Evolutionary conservation across 306 rosid genomes (phyloP), one percentile per base, ranked within the genome.

Genomic region (Medicago truncatula): DNA sequence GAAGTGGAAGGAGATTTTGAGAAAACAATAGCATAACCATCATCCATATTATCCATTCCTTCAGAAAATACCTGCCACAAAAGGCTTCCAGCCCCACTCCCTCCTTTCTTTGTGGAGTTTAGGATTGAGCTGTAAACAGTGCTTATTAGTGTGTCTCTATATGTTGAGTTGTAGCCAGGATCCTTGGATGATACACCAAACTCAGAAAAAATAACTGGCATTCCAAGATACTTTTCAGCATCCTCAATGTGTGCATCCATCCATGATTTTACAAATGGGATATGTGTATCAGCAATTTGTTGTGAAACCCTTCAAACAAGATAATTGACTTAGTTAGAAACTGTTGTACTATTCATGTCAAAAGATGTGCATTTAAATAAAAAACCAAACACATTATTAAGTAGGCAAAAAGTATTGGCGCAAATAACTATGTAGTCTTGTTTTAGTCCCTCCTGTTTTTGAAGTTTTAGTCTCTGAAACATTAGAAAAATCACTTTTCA

Each of bases 161-260:
- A 92, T 5, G 92, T 62, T 25, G 89, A 74, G 71, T 92, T 95
- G 84, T 89, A 95, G 59, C 98, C 97, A 2, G 93, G 80, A 80
- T 95, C 99, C 31, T 84, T 88, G 16, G 97, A 23, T 12, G 98
- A 95, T 6, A 90, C 91, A 46, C 99, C 99, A 10, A 92, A 95
- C 81, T 95, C 99, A 1, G 89, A 79, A 67, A 92, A 92, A 58
- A 92, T 5, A 57, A 95, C 93, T 0, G 97, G 99, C 99, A 92
- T 95, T 57, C 87, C 90, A 0, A 92, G 97, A 75, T 84, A 46
- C 66, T 84, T 85, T 60, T 95, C 99, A 5, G 98, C 93, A 79
- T 95, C 99, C 34, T 95, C 93, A 59, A 95, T 89, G 83, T 95
- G 99, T 43, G 98, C 85, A 73, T 95, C 85, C 88, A 90, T 92